A percentile compares a stretch with the other conserved stretches of the same genome.
These are phyloP conservation scores for Psilocybe tampanensis DNA, from an alignment of 768 basidiomycete species.

Conservation along the genomic window DNA sequence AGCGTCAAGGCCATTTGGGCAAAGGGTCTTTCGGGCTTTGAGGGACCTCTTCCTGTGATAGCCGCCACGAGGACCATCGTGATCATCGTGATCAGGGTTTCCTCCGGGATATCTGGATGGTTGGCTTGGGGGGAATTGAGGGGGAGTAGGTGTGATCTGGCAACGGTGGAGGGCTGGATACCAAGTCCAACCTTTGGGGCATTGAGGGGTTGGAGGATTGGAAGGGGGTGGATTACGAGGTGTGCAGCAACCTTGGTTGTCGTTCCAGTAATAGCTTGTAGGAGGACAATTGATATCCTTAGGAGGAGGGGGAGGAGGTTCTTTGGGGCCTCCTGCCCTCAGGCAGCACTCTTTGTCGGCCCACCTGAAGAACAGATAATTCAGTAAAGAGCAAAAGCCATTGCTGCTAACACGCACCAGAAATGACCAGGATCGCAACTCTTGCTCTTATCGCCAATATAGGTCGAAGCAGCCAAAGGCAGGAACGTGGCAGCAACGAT, in stretches of 20 bases:
- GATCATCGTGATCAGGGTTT: slow-evolving; percentile 3
- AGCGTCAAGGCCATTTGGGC: slow-evolving; percentile 56
- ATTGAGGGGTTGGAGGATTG: slow-evolving; percentile 51
- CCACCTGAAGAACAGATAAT: slow-evolving; percentile 26
- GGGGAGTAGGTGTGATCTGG: slow-evolving; percentile 31
- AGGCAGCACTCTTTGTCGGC: slow-evolving; percentile 41
- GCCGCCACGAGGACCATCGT: slow-evolving; percentile 16
- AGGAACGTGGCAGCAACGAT: slow-evolving; percentile 36
- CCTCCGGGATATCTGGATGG: slow-evolving; percentile 32
- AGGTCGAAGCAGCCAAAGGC: slow-evolving; percentile 34
- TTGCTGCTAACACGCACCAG: slow-evolving; percentile 24
- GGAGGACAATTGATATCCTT: slow-evolving; percentile 47
- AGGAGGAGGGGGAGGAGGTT: slow-evolving; percentile 50
- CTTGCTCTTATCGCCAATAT: slow-evolving; percentile 15
- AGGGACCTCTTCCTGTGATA: slow-evolving; percentile 31
- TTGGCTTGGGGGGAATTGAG: slow-evolving; percentile 39
- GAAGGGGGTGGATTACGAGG: slow-evolving; percentile 44
- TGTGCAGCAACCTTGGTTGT: slow-evolving; percentile 51
- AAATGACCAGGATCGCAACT: slow-evolving; percentile 31
- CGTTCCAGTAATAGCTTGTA: slow-evolving; percentile 50
- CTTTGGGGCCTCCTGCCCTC: slow-evolving; percentile 39
- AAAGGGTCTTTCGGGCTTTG: slow-evolving; percentile 35
- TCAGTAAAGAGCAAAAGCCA: too few species aligned
- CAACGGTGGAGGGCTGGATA: slow-evolving; percentile 42
- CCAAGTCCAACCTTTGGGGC: slow-evolving; percentile 51